phyloP scores from a whole-genome alignment of 2,329 filamentous ascomycete species.

The Beauveria asiatica region DNA sequence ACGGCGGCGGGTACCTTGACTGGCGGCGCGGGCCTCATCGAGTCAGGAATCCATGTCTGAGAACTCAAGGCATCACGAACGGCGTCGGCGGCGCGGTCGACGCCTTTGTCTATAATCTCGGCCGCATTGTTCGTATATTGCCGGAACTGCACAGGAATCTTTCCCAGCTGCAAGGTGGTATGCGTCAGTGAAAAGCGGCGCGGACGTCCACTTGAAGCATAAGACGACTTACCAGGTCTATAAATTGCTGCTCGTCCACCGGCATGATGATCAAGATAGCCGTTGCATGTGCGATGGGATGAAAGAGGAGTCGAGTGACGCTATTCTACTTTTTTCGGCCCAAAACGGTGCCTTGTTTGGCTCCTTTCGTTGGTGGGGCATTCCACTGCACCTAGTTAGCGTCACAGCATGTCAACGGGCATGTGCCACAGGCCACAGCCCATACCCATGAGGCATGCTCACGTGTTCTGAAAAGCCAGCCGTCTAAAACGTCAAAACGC shows the following conservation, averaged over 20 bases:
- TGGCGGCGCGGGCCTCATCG: slow-evolving; percentile 52
- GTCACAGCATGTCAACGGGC: background rate
- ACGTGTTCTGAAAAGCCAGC: background rate
- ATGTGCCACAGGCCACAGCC: background rate
- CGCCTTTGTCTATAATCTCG: slow-evolving; percentile 70
- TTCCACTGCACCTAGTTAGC: background rate
- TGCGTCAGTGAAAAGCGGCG: background rate
- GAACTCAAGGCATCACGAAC: slow-evolving; percentile 62
- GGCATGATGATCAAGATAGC: slow-evolving; percentile 49
- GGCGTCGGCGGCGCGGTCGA: slow-evolving; percentile 64
- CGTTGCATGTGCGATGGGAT: slow-evolving; percentile 11
- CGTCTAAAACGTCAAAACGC: too few species aligned
- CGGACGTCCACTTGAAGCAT: background rate
- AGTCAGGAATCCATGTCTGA: slow-evolving; percentile 64
- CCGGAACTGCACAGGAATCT: slow-evolving; percentile 54
- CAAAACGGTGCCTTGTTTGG: slow-evolving; percentile 5
- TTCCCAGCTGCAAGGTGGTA: slow-evolving; percentile 35
- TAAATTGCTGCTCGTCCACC: slow-evolving; percentile 68
- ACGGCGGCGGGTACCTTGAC: slow-evolving; percentile 25
- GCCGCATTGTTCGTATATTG: slow-evolving; percentile 65
- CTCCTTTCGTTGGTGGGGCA: slow-evolving; percentile 2
- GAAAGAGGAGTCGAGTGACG: slow-evolving; percentile 10
- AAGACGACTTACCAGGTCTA: slow-evolving; percentile 56
- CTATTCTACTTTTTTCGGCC: slow-evolving; percentile 8
- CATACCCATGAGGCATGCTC: background rate